These are phyloP conservation scores for Metschnikowia similis DNA, from an alignment of 805 yeast species.

Conservation along the genomic window DNA sequence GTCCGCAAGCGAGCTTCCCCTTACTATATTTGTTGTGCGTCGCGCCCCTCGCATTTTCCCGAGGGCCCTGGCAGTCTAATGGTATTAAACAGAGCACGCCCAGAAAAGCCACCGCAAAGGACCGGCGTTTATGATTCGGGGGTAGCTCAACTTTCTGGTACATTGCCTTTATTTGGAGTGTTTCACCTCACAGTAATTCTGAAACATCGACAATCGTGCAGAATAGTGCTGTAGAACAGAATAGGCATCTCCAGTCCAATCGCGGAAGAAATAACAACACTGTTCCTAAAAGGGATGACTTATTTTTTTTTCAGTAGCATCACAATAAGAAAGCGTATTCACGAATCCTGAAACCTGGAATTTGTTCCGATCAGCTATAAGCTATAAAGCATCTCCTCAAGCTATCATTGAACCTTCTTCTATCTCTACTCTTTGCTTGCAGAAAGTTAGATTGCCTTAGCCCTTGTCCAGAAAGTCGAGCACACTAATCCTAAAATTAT, in stretches of 20 bases:
- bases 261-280: conserved; percentile 6
- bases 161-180: not conserved
- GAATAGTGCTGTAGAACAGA: not conserved
- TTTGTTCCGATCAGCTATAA: not conserved
- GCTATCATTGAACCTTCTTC: not conserved
- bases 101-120: not conserved
- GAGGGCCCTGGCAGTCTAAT: not conserved
- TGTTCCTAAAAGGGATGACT: conserved; percentile 1
- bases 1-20: conserved; percentile 1
- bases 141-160: not conserved
- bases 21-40: conserved; percentile 2
- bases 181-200: not conserved
- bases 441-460: not conserved
- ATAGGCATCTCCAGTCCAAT: conserved; percentile 1
- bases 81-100: not conserved
- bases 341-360: not conserved
- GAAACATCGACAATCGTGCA: not conserved
- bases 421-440: not conserved
- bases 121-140: no score
- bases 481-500: not conserved
- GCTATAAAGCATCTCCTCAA: not conserved
- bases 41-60: conserved; percentile 2
- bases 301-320: not conserved
- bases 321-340: conserved; percentile 2
- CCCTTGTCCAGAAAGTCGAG: not conserved